Conservation (phyloP, 2,329 filamentous ascomycete species). For the Colletotrichum graminicola region DNA sequence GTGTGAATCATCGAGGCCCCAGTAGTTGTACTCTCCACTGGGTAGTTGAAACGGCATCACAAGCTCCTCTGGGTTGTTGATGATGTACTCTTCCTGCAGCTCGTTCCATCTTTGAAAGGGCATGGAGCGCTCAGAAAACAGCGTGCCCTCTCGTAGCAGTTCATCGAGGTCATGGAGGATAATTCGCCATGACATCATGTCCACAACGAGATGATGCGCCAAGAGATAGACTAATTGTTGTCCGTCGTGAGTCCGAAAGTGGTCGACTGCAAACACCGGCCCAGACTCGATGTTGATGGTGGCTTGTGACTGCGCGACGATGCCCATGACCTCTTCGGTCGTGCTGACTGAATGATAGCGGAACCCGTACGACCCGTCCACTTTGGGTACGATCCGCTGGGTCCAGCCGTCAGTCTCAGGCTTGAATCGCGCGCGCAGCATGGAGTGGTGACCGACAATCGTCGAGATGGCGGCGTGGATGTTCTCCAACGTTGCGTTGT, state of each 20-base stretch:
- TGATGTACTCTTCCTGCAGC: constrained; percentile 56
- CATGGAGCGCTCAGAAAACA: constrained; percentile 59
- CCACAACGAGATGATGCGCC: constrained; percentile 65
- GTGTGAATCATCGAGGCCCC: constrained; percentile 57
- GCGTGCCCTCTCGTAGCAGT: constrained; percentile 58
- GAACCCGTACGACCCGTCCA: constrained; percentile 59
- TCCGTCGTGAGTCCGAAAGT: constrained; percentile 60
- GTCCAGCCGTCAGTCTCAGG: constrained; percentile 57
- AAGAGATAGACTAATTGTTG: constrained; percentile 62
- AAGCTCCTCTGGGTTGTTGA: constrained; percentile 45
- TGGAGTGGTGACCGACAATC: constrained; percentile 63
- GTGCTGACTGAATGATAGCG: constrained; percentile 56
- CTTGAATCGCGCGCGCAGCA: constrained; percentile 63
- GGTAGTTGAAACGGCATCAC: constrained; percentile 56
- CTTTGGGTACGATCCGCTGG: constrained; percentile 57
- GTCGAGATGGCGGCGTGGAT: constrained; percentile 62
- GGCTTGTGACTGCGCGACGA: constrained; percentile 57
- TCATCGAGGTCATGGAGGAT: constrained; percentile 64
- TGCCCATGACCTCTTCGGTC: constrained; percentile 56
- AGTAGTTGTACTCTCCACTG: constrained; percentile 59
- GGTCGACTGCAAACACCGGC: constrained; percentile 63
- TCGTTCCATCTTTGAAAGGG: constrained; percentile 65
- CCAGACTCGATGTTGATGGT: constrained; percentile 63
- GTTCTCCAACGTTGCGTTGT: constrained; percentile 56
- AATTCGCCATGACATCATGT: constrained; percentile 64